Evolutionary conservation across 2,329 filamentous ascomycete species (phyloP).

Genomic region (Hypoxylon sp.): DNA sequence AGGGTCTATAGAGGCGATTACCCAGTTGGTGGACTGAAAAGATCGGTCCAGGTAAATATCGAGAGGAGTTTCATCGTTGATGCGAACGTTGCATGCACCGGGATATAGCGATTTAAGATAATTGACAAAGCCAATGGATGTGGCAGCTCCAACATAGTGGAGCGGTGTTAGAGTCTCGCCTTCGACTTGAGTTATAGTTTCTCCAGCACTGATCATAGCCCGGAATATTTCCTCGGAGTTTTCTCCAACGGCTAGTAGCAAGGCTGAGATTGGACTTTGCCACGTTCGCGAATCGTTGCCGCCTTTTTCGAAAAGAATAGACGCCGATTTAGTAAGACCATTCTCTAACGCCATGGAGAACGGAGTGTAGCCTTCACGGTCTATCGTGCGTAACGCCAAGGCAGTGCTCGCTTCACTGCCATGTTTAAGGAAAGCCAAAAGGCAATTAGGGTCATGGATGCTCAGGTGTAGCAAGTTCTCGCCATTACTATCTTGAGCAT

Average conservation of each 20-base stretch:
- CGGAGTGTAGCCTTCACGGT: constrained; percentile 9
- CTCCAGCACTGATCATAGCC: background rate
- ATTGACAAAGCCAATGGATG: constrained; percentile 8
- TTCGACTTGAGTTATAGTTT: background rate
- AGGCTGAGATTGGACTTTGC: constrained; percentile 11
- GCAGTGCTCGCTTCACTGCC: constrained; percentile 1
- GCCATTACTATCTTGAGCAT: background rate
- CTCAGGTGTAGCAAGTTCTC: constrained; percentile 8
- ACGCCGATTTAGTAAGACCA: background rate
- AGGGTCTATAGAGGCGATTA: background rate
- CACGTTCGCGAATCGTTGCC: constrained; percentile 3
- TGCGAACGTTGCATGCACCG: background rate
- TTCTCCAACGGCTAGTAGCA: background rate
- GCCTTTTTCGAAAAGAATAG: constrained; percentile 7
- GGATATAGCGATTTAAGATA: constrained; percentile 25
- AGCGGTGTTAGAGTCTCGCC: background rate
- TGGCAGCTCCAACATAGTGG: constrained; percentile 1
- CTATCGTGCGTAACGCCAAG: constrained; percentile 2
- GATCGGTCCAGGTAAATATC: constrained; percentile 6
- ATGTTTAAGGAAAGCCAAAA: constrained; percentile 7
- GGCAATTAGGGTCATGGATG: background rate
- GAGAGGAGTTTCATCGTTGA: constrained; percentile 8
- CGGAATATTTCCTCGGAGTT: background rate
- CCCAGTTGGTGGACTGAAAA: background rate
- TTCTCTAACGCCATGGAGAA: background rate